A percentile compares a stretch with the other conserved stretches of the same genome.
Evolutionary conservation across 2,329 filamentous ascomycete genomes (phyloP).

Genomic region (Colletotrichum sp.): DNA sequence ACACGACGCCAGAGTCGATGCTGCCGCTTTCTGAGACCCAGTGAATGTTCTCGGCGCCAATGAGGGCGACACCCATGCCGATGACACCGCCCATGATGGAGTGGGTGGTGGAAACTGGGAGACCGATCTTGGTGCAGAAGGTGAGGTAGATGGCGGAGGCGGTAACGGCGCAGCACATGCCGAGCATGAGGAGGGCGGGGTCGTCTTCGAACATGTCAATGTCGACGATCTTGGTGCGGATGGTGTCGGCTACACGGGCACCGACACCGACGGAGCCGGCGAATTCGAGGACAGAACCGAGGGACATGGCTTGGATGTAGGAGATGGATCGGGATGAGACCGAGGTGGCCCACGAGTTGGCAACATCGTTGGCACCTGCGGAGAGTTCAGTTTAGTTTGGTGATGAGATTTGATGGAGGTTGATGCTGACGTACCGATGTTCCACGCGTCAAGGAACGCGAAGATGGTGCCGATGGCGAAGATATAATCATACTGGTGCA

Average conservation of each 20-base stretch:
- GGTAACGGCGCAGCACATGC: constrained; percentile 42
- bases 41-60: constrained; percentile 43
- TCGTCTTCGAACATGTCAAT: constrained; percentile 41
- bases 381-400: background rate
- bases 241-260: constrained; percentile 50
- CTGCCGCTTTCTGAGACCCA: constrained; percentile 37
- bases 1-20: constrained; percentile 43
- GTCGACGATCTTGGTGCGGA: constrained; percentile 51
- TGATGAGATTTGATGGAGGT: too few relatives aligned
- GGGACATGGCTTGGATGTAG: constrained; percentile 50
- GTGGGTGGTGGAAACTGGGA: constrained; percentile 50
- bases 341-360: constrained; percentile 67
- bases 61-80: constrained; percentile 48
- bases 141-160: constrained; percentile 47
- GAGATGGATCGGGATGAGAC: constrained; percentile 65
- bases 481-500: constrained; percentile 66
- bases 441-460: constrained; percentile 71
- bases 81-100: constrained; percentile 49
- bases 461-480: constrained; percentile 70
- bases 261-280: constrained; percentile 53
- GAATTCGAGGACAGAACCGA: constrained; percentile 54
- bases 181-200: constrained; percentile 46
- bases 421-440: constrained; percentile 53
- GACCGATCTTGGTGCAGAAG: constrained; percentile 37
- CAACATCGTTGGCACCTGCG: constrained; percentile 55